These are phyloP conservation scores for Chaetomium strumarium DNA, from an alignment of 2,329 filamentous ascomycete species.

Conservation along the genomic window DNA sequence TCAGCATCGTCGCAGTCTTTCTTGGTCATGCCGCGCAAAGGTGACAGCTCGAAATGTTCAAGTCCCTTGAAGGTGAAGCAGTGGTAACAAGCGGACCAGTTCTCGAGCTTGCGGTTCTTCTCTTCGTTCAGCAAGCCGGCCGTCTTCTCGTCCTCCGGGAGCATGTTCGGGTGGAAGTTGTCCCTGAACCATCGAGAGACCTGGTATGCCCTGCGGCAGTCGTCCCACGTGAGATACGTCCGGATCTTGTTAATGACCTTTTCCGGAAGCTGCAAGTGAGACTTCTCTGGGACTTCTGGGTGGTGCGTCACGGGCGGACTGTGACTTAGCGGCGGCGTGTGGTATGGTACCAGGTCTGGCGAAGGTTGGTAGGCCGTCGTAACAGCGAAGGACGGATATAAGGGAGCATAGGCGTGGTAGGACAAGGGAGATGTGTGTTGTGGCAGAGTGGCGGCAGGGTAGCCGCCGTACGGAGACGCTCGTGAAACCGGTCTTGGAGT, in stretches of 20 bases:
- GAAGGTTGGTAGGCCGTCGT: slow-evolving; percentile 12
- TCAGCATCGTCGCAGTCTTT: neutral
- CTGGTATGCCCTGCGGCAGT: slow-evolving; percentile 11
- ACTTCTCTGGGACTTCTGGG: neutral
- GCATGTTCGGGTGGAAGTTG: slow-evolving; percentile 14
- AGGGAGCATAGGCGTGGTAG: slow-evolving; percentile 10
- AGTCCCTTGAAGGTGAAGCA: slow-evolving; percentile 18
- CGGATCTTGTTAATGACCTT: slow-evolving; percentile 7
- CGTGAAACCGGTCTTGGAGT: slow-evolving; percentile 8
- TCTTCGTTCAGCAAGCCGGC: slow-evolving; percentile 18
- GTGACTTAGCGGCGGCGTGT: neutral
- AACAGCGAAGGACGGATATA: slow-evolving; percentile 7
- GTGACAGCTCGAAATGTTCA: slow-evolving; percentile 21
- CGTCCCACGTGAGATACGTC: slow-evolving; percentile 11
- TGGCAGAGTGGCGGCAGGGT: slow-evolving; percentile 7
- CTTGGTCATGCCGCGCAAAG: slow-evolving; percentile 7
- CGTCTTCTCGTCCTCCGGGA: slow-evolving; percentile 13
- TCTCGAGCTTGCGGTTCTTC: slow-evolving; percentile 14
- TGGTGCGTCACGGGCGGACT: neutral
- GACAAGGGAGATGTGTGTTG: slow-evolving; percentile 11
- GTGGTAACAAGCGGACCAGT: slow-evolving; percentile 22
- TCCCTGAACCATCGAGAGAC: slow-evolving; percentile 14
- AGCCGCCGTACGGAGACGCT: slow-evolving; percentile 11
- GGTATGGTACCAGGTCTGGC: slow-evolving; percentile 8
- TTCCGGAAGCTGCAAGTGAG: slow-evolving; percentile 7